A percentile compares a stretch with the other conserved stretches of the same genome.
Conservation (phyloP, 257 asterid genomes). For the Echites panduratus region DNA sequence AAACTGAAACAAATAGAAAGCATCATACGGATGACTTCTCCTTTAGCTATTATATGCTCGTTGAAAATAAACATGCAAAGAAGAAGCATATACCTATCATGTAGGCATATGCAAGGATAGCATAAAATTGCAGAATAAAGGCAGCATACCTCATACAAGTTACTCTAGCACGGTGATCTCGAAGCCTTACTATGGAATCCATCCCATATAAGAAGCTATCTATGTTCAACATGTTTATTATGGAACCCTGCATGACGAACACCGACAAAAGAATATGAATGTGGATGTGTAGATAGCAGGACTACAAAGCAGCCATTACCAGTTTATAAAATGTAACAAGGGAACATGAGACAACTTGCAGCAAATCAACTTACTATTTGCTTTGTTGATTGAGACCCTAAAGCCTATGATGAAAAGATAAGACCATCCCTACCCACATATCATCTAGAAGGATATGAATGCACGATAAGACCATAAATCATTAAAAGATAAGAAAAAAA, state of each 20-base stretch:
- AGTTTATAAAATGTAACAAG: background rate
- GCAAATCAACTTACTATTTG: background rate
- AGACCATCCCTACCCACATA: background rate
- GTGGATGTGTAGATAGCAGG: too few species aligned
- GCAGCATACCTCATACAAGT: constrained; percentile 60
- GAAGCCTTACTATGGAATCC: constrained; percentile 20
- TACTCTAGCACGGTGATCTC: constrained; percentile 61
- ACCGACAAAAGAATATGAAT: background rate
- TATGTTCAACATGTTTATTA: constrained; percentile 26
- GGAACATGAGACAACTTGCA: background rate
- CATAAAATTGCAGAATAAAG: background rate
- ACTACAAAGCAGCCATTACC: background rate
- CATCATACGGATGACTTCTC: background rate
- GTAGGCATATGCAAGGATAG: background rate
- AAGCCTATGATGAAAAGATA: background rate
- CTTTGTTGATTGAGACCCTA: background rate
- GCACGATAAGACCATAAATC: background rate
- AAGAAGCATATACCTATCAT: background rate
- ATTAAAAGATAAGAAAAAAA: background rate
- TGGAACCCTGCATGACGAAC: constrained; percentile 46
- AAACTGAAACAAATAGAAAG: background rate
- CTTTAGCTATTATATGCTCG: background rate
- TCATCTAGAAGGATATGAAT: background rate
- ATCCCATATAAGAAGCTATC: constrained; percentile 25
- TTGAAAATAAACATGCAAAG: background rate